A percentile compares a stretch with the other conserved stretches of the same genome.
Conservation (phyloP, 257 asterid genomes). For the Solanum etuberosum region DNA sequence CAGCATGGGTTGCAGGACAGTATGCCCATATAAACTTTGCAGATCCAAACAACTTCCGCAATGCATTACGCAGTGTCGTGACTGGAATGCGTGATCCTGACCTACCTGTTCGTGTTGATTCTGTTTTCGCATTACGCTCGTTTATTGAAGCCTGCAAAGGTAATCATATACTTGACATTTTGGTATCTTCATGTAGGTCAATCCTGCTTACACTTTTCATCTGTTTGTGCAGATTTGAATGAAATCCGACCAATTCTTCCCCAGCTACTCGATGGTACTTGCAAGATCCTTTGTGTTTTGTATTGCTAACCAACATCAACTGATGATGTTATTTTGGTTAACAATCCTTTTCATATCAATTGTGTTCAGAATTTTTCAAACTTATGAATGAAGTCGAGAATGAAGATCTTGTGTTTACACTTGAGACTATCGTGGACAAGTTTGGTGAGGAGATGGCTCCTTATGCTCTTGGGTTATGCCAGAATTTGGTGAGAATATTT, state of each 20-base stretch:
- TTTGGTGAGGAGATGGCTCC: conserved; percentile 99
- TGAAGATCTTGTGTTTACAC: conserved; percentile 97
- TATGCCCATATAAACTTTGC: conserved; percentile 82
- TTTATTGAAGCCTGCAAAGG: conserved; percentile 97
- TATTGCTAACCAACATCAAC: background rate
- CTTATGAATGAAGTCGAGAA: conserved; percentile 98
- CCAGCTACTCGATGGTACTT: conserved; percentile 81
- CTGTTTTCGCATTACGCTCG: conserved; percentile 91
- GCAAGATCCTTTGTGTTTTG: background rate
- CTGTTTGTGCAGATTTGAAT: conserved; percentile 46
- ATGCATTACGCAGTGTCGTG: conserved; percentile 81
- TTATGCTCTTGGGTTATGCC: conserved; percentile 94
- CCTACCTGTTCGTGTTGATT: conserved; percentile 97
- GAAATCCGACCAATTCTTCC: conserved; percentile 97
- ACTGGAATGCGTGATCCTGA: conserved; percentile 98
- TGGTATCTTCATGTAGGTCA: background rate
- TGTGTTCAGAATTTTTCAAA: conserved; percentile 72
- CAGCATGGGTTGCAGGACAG: conserved; percentile 99
- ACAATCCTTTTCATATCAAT: background rate
- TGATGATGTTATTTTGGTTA: background rate
- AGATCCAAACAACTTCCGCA: conserved; percentile 77
- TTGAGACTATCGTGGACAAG: conserved; percentile 96
- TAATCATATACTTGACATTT: conserved; percentile 5
- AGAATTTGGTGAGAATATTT: conserved; percentile 61
- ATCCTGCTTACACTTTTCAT: background rate